Evolutionary conservation across 768 basidiomycete genomes (phyloP).

Genomic region (Auriscalpium microsporum): DNA sequence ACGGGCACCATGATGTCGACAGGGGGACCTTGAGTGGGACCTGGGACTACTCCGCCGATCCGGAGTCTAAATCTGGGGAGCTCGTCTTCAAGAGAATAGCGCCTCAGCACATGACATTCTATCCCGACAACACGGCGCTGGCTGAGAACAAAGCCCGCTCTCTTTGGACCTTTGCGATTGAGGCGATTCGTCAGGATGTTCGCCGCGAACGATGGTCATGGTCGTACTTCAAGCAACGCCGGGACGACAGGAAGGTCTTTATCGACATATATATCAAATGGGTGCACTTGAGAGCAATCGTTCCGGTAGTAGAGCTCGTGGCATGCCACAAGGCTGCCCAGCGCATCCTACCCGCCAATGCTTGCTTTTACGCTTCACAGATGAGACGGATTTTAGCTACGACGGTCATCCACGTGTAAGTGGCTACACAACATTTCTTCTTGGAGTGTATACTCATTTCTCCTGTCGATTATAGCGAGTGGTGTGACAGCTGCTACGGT

Average conservation of each 20-base stretch:
- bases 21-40: background rate
- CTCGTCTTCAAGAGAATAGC: slow-evolving; percentile 11
- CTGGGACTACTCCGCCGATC: background rate
- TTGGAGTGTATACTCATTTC: background rate
- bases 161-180: slow-evolving; percentile 11
- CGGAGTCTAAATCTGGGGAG: background rate
- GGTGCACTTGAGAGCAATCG: background rate
- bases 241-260: slow-evolving; percentile 3
- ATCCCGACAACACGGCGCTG: slow-evolving; percentile 1
- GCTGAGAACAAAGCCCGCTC: background rate
- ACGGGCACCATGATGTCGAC: background rate
- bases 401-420: background rate
- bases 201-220: slow-evolving; percentile 11
- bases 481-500: background rate
- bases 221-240: slow-evolving; percentile 12
- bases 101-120: slow-evolving; percentile 5
- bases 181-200: slow-evolving; percentile 5
- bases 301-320: background rate
- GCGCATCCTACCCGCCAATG: background rate
- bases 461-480: background rate
- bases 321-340: background rate
- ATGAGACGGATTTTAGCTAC: background rate
- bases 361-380: background rate
- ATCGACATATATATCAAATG: background rate
- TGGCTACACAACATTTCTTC: background rate